Conservation (phyloP, 345 rosid genomes). For the Brassica juncea region DNA sequence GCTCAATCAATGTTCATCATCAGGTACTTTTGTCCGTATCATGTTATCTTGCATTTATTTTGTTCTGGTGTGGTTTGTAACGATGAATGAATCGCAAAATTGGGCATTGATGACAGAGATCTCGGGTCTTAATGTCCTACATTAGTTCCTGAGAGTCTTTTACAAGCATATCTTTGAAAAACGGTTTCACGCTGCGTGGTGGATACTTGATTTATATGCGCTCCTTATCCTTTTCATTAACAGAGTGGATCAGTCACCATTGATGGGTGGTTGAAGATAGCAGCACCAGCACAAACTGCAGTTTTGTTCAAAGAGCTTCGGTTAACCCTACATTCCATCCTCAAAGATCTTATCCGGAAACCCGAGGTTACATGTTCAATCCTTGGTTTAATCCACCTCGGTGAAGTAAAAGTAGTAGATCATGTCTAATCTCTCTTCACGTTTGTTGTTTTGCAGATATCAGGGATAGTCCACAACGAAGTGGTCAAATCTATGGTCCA, state of each 20-base stretch:
- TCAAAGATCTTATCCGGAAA: constrained; percentile 68
- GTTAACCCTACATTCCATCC: constrained; percentile 63
- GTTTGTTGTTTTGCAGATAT: constrained; percentile 45
- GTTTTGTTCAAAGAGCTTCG: constrained; percentile 87
- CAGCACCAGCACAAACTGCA: constrained; percentile 93
- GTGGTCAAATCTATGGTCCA: constrained; percentile 75
- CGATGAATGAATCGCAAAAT: not conserved
- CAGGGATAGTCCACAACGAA: constrained; percentile 62
- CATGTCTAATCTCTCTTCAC: not conserved
- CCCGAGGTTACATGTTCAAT: constrained; percentile 57
- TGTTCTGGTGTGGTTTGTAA: not conserved
- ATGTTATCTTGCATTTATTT: not conserved
- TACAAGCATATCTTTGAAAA: not conserved
- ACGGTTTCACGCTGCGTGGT: not conserved
- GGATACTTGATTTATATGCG: not conserved
- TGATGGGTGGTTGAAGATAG: constrained; percentile 87
- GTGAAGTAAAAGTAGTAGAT: not conserved
- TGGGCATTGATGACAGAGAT: not conserved
- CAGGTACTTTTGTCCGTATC: constrained; percentile 52
- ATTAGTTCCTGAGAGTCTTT: not conserved
- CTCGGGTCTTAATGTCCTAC: not conserved
- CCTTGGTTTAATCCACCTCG: constrained; percentile 3
- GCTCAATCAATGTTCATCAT: constrained; percentile 80
- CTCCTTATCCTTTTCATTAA: not conserved
- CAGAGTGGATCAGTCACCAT: constrained; percentile 69